These are phyloP conservation scores for Ganoderma multipileum DNA, from an alignment of 1,284 basidiomycete genomes.

Conservation along the genomic window DNA sequence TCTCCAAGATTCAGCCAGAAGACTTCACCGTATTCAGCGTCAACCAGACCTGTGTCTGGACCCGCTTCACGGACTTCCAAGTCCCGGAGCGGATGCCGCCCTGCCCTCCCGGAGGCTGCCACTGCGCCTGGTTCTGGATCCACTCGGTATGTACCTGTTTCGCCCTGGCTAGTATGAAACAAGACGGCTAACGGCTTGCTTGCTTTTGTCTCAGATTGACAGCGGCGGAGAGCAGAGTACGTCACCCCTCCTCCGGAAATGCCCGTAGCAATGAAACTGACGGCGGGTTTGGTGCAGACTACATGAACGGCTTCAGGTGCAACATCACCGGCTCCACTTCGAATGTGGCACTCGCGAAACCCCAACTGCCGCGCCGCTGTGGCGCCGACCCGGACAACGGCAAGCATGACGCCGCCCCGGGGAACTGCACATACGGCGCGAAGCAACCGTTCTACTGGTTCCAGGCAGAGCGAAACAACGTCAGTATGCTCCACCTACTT, in stretches of 20 bases:
- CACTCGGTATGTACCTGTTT: constrained; percentile 50
- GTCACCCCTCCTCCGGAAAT: constrained; percentile 17
- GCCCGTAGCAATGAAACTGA: background rate
- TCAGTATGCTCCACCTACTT: constrained; percentile 29
- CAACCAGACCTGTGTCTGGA: constrained; percentile 80
- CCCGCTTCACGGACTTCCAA: constrained; percentile 66
- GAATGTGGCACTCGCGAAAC: constrained; percentile 55
- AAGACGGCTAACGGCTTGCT: background rate
- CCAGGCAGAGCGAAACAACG: constrained; percentile 65
- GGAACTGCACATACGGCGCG: constrained; percentile 74
- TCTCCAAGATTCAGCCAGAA: constrained; percentile 58
- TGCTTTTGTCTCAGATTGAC: constrained; percentile 38
- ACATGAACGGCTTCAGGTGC: constrained; percentile 82
- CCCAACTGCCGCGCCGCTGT: constrained; percentile 60
- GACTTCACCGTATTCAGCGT: constrained; percentile 77
- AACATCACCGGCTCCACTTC: constrained; percentile 63
- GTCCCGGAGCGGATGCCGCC: constrained; percentile 72
- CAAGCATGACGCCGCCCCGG: constrained; percentile 49
- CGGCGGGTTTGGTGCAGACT: constrained; percentile 46
- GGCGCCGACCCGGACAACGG: constrained; percentile 54
- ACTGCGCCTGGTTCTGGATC: constrained; percentile 79
- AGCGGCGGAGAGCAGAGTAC: constrained; percentile 56
- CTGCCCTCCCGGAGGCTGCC: constrained; percentile 72
- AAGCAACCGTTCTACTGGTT: constrained; percentile 74
- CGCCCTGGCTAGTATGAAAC: background rate